phyloP scores from a whole-genome alignment of 192 early-diverging fungal species.

The Glomus cerebriforme region DNA sequence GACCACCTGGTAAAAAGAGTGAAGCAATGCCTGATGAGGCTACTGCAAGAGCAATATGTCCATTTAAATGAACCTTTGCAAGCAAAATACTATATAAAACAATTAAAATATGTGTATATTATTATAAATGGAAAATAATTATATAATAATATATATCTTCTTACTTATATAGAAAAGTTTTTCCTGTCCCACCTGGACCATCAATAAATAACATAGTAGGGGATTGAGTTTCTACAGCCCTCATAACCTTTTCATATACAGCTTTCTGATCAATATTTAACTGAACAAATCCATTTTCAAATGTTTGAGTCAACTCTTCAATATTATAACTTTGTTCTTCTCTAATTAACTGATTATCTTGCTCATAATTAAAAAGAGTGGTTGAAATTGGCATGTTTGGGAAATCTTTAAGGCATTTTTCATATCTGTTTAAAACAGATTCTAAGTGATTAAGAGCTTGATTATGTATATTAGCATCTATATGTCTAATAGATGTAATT shows the following conservation, averaged over 20 bases:
- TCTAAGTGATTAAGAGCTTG: conserved; percentile 3
- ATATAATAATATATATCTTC: not conserved
- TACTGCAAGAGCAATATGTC: conserved; percentile 36
- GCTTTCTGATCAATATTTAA: conserved; percentile 13
- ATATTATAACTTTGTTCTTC: conserved; percentile 23
- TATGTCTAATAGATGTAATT: not conserved
- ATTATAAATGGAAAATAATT: not conserved
- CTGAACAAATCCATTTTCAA: not conserved
- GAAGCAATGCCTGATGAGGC: conserved; percentile 42
- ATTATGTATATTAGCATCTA: conserved; percentile 11
- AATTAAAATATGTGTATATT: not conserved
- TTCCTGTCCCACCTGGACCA: too few species aligned
- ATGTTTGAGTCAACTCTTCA: not conserved
- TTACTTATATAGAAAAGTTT: conserved; percentile 28
- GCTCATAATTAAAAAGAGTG: not conserved
- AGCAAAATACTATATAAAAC: conserved; percentile 21
- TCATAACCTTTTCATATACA: conserved; percentile 7
- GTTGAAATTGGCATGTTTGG: conserved; percentile 12
- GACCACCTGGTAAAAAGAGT: conserved; percentile 34
- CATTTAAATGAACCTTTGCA: conserved; percentile 11
- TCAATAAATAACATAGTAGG: conserved; percentile 37
- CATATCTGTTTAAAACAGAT: conserved; percentile 16
- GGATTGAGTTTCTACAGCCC: not conserved
- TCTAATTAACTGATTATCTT: conserved; percentile 15
- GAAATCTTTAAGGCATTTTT: conserved; percentile 19